A percentile compares a stretch with the other conserved stretches of the same genome.
These are phyloP conservation scores for Fusarium sp. DNA, from an alignment of 2,329 filamentous ascomycete species.

Conservation along the genomic window DNA sequence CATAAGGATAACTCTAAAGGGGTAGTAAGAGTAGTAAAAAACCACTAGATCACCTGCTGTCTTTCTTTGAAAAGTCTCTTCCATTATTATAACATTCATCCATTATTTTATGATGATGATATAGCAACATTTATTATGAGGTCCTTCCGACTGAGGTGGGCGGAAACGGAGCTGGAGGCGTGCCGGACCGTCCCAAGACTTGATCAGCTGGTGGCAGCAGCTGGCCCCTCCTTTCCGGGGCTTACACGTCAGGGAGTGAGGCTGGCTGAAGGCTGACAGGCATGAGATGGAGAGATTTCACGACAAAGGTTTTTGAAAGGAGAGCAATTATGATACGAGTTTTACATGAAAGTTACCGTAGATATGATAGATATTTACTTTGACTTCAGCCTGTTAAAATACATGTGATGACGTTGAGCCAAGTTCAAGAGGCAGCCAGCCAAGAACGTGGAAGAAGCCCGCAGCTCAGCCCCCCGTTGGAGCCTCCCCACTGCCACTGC, in stretches of 20 bases:
- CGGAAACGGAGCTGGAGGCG: neutral
- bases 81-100: neutral
- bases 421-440: conserved; percentile 24
- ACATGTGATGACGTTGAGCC: neutral
- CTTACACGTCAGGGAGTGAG: neutral
- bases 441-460: conserved; percentile 15
- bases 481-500: conserved; percentile 15
- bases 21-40: neutral
- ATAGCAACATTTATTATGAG: neutral
- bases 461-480: conserved; percentile 13
- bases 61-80: neutral
- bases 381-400: neutral
- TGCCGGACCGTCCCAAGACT: neutral
- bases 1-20: neutral
- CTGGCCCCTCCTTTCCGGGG: neutral
- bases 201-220: neutral
- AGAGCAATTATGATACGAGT: neutral
- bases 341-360: neutral
- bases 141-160: neutral
- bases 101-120: neutral
- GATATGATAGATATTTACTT: neutral
- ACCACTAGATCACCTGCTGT: neutral
- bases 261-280: neutral
- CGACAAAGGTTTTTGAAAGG: neutral
- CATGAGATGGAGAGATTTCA: neutral